A percentile compares a stretch with the other conserved stretches of the same genome.
Conservation (phyloP, 495 filamentous ascomycete species). For the Lasiosphaeria hispida region DNA sequence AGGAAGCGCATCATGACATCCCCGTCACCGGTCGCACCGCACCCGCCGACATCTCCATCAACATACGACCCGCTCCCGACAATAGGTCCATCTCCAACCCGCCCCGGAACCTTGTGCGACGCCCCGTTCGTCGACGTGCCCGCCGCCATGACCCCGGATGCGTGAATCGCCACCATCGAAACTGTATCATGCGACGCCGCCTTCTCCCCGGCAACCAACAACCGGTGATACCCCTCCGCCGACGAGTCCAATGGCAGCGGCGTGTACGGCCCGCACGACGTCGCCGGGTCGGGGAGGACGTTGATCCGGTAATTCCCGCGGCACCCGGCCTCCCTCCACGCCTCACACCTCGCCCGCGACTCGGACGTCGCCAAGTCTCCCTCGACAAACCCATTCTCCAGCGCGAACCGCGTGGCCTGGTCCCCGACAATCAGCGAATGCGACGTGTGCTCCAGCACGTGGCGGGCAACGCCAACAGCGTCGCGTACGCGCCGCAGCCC, state of each 20-base stretch:
- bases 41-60: slow-evolving; percentile 48
- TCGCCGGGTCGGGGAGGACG: slow-evolving; percentile 34
- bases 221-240: not conserved
- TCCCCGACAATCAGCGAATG: slow-evolving; percentile 49
- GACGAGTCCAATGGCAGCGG: slow-evolving; percentile 18
- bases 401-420: slow-evolving; percentile 44
- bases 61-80: slow-evolving; percentile 49
- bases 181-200: slow-evolving; percentile 43
- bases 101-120: slow-evolving; percentile 44
- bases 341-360: slow-evolving; percentile 33
- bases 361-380: slow-evolving; percentile 38
- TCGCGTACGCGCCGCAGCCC: slow-evolving; percentile 43
- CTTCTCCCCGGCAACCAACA: not conserved
- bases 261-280: slow-evolving; percentile 43
- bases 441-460: slow-evolving; percentile 43
- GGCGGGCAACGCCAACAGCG: slow-evolving; percentile 44
- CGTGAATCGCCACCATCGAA: slow-evolving; percentile 44
- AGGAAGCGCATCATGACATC: slow-evolving; percentile 53
- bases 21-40: slow-evolving; percentile 50
- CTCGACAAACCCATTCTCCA: slow-evolving; percentile 41
- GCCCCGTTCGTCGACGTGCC: slow-evolving; percentile 51
- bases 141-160: slow-evolving; percentile 41
- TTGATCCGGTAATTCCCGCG: slow-evolving; percentile 43
- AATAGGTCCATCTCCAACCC: slow-evolving; percentile 50
- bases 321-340: slow-evolving; percentile 38